Percentiles rank a stretch among this genome's conserved stretches.
Evolutionary conservation across 371 early-diverging fungal species (phyloP).

Genomic region (Mortierella sp.): DNA sequence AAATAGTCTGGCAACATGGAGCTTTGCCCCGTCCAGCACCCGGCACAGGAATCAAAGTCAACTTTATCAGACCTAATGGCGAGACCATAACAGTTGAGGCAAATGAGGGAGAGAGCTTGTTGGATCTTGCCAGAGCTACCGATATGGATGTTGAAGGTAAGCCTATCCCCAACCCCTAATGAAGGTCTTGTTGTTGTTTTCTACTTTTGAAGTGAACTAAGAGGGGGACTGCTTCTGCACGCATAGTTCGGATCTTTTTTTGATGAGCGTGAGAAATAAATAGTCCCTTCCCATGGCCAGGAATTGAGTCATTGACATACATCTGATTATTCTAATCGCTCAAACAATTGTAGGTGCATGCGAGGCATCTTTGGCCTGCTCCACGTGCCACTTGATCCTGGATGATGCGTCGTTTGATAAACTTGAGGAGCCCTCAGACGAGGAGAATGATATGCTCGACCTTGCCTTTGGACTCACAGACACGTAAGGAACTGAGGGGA

Average conservation of each 20-base stretch:
- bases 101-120: conserved; percentile 88
- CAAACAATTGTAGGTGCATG: conserved; percentile 85
- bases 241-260: no score
- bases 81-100: conserved; percentile 84
- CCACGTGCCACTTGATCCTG: conserved; percentile 98
- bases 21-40: conserved; percentile 51
- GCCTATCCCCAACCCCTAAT: not conserved
- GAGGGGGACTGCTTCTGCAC: not conserved
- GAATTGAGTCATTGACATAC: not conserved
- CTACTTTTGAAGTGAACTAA: not conserved
- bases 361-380: conserved; percentile 97
- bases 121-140: conserved; percentile 97
- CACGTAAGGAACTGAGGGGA: conserved; percentile 71
- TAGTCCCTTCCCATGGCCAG: not conserved
- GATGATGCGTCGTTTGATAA: conserved; percentile 90
- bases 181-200: not conserved
- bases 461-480: conserved; percentile 98
- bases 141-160: conserved; percentile 97
- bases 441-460: conserved; percentile 99
- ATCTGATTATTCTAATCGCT: not conserved
- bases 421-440: conserved; percentile 95
- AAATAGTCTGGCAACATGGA: conserved; percentile 40
- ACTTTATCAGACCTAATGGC: conserved; percentile 82
- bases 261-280: not conserved
- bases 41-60: conserved; percentile 63